phyloP scores from a whole-genome alignment of 2,329 filamentous ascomycete species.

The Diaporthe caulivora region DNA sequence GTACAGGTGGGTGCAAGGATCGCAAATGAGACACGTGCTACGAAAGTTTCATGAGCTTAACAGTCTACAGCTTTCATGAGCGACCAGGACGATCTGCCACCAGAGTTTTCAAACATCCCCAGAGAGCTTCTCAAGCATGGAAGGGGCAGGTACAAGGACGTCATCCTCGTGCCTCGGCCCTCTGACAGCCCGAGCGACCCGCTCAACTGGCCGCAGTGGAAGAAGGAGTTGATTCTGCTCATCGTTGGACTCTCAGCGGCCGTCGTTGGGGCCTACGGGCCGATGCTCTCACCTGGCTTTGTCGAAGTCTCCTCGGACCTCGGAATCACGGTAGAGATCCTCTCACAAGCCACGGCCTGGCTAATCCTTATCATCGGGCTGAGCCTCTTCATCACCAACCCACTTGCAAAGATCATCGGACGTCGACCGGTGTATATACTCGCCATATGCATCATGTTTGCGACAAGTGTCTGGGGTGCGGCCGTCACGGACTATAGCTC shows the following conservation, averaged over 20 bases:
- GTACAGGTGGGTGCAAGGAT: conserved; percentile 54
- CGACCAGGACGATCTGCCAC: conserved; percentile 60
- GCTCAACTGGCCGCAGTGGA: conserved; percentile 58
- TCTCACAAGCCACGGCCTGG: conserved; percentile 62
- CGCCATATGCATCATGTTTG: conserved; percentile 60
- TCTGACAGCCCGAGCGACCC: conserved; percentile 63
- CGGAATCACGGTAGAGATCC: conserved; percentile 55
- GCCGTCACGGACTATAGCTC: conserved; percentile 56
- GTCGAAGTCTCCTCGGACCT: conserved; percentile 58
- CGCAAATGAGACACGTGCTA: too few species aligned
- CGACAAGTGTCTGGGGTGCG: conserved; percentile 61
- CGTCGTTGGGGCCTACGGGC: conserved; percentile 63
- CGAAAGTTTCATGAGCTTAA: background rate
- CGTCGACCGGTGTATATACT: conserved; percentile 63
- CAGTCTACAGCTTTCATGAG: conserved; percentile 55
- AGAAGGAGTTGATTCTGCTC: conserved; percentile 59
- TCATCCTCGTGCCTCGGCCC: conserved; percentile 59
- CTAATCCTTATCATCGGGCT: conserved; percentile 61
- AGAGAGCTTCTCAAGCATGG: conserved; percentile 56
- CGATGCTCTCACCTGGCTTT: conserved; percentile 64
- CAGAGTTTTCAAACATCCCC: conserved; percentile 58
- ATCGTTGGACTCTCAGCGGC: conserved; percentile 60
- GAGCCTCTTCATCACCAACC: conserved; percentile 63
- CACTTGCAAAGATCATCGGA: conserved; percentile 63
- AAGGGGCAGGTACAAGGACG: conserved; percentile 41